Base-by-base conservation (phyloP, 2,329 filamentous ascomycete genomes). In the Parascedosporium putredinis region DNA sequence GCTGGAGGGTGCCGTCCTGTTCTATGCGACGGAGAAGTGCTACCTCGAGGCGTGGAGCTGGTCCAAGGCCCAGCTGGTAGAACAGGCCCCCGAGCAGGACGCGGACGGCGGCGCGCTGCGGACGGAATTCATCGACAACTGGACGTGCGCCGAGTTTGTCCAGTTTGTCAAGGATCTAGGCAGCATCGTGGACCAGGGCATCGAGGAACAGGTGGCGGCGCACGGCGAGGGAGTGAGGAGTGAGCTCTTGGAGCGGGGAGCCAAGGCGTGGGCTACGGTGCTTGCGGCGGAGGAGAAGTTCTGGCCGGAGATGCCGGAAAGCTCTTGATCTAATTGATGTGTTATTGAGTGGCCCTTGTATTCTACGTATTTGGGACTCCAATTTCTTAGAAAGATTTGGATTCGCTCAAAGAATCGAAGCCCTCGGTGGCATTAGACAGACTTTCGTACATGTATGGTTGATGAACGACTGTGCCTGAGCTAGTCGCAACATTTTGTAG, bases 21-120 rank as follows among this genome's bases (percentile, higher is more conserved):
- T 89, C 22, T 90, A 84, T 81, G 81, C 79, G n/a, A 88, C 83
- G 1, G 86, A 91, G 65, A 78, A 72, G 44, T 75, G 73, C 52
- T 84, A 83, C 59, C 60, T 82, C 16, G 69, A 75, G 34, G 73
- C 79, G 10, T 84, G 81, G 81, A 69, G 67, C 8, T 75, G 70
- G 61, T 73, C 74, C 3, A 68, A 62, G 53, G 54, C 60, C 4
- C 64, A 72, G 56, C 60, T 66, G 16, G 55, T 58, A 2, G 53
- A 53, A 14, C 43, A 50, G 2, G 51, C 53, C 2, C 44, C 54
- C 16, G 51, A 45, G 1, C 58, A 61, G n/a, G 81, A 84, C 58
- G 67, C 67, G 1, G 83, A 86, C 59, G 81, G 81, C 0, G 82
- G 83, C 0, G 82, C 81, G 4, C 62, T 86, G 61, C 69, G 81